These are phyloP conservation scores for Sergeia podlipaevii DNA, from an alignment of 208 protist genomes.

Conservation along the genomic window DNA sequence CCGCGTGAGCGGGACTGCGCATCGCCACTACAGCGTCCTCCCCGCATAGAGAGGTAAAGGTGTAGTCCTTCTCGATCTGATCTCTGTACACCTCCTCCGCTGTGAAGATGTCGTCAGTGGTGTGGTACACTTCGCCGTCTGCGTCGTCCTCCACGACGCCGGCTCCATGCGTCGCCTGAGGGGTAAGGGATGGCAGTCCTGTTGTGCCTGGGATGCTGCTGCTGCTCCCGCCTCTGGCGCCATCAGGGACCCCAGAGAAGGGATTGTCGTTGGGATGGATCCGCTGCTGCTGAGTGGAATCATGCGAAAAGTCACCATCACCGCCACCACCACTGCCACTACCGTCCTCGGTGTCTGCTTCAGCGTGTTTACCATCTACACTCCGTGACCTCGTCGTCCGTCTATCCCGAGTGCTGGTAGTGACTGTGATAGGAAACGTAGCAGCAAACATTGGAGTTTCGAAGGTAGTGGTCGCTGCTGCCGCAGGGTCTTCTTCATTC, in stretches of 20 bases:
- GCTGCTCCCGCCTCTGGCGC: not conserved
- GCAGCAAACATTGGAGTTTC: no score
- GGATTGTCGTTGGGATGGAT: not conserved
- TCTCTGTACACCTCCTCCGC: conserved; percentile 69
- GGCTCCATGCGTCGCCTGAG: conserved; percentile 2
- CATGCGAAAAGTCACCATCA: no score
- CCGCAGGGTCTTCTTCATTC: no score
- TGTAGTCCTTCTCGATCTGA: conserved; percentile 82
- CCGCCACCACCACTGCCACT: not conserved
- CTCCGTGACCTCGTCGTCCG: no score
- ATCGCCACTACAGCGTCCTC: conserved; percentile 10
- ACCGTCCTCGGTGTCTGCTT: not conserved
- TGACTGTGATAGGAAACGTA: no score
- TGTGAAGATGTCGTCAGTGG: conserved; percentile 41
- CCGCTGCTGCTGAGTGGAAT: not conserved
- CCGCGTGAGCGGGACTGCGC: conserved; percentile 8
- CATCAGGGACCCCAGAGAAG: not conserved
- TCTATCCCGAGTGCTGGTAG: no score
- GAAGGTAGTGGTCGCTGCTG: no score
- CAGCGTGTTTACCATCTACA: no score
- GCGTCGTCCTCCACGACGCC: conserved; percentile 17
- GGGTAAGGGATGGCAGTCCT: not conserved
- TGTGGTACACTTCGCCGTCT: conserved; percentile 53
- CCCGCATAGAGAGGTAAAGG: conserved; percentile 47
- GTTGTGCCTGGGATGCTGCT: not conserved